Evolutionary conservation across 257 asterid species (phyloP).

Genomic region (Leonotis leonurus): DNA sequence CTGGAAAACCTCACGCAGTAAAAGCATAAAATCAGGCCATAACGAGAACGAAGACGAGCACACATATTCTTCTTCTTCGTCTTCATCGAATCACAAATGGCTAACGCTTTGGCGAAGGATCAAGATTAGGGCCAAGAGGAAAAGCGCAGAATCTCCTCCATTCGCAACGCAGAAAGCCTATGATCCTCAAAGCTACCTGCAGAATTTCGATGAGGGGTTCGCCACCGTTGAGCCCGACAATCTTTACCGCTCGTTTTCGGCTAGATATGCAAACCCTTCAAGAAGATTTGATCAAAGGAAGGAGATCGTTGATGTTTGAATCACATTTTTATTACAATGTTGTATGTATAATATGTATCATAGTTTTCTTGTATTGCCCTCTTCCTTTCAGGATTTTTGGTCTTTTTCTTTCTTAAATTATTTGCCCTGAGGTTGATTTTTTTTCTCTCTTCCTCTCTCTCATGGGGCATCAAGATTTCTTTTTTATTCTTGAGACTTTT

Average conservation of each 20-base stretch:
- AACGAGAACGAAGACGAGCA: conserved; percentile 12
- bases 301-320: conserved; percentile 1
- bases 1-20: conserved; percentile 48
- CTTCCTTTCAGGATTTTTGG: not conserved
- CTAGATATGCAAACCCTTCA: conserved; percentile 61
- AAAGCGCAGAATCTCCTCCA: conserved; percentile 6
- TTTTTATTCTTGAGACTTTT: not conserved
- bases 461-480: not conserved
- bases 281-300: conserved; percentile 16
- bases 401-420: no score
- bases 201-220: conserved; percentile 59
- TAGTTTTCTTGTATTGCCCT: not conserved
- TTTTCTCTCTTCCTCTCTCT: not conserved
- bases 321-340: not conserved
- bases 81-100: conserved; percentile 34
- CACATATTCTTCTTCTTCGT: no score
- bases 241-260: conserved; percentile 63
- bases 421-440: no score
- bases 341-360: not conserved
- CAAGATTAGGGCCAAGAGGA: conserved; percentile 35
- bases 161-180: conserved; percentile 25
- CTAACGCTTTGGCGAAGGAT: conserved; percentile 44
- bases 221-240: conserved; percentile 43
- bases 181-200: conserved; percentile 49
- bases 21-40: conserved; percentile 42